These are phyloP conservation scores for Penicillium nordicum DNA, from an alignment of 2,329 filamentous ascomycete genomes.

Conservation along the genomic window DNA sequence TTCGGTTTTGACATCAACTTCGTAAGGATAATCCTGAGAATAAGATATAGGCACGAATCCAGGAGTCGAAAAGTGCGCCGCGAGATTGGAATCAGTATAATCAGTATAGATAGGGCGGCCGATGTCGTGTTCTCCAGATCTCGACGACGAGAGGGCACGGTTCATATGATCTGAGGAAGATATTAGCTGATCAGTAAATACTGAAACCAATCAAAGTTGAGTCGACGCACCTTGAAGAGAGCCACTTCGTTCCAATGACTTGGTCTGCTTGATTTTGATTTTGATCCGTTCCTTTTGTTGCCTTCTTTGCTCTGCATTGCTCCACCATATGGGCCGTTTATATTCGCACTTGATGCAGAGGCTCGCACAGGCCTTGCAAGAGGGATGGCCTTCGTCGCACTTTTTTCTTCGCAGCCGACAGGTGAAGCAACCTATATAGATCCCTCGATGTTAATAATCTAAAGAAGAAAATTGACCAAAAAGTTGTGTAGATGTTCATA, in stretches of 20 bases:
- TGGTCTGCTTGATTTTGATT: conserved; percentile 94
- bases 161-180: not conserved
- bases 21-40: conserved; percentile 65
- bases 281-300: conserved; percentile 94
- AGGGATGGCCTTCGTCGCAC: conserved; percentile 65
- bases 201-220: not conserved
- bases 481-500: conserved; percentile 45
- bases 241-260: conserved; percentile 80
- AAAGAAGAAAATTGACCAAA: not conserved
- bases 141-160: conserved; percentile 36
- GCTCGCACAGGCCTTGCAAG: conserved; percentile 62
- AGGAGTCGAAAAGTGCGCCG: conserved; percentile 44
- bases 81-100: conserved; percentile 40
- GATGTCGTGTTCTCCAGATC: conserved; percentile 52
- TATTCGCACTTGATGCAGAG: conserved; percentile 90
- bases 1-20: conserved; percentile 95
- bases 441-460: not conserved
- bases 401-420: conserved; percentile 67
- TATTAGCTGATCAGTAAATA: not conserved
- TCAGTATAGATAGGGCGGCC: conserved; percentile 60
- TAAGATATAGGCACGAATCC: conserved; percentile 58
- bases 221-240: conserved; percentile 40
- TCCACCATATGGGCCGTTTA: conserved; percentile 96
- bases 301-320: conserved; percentile 80
- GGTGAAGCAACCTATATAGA: conserved; percentile 59